phyloP scores from a whole-genome alignment of 345 rosid genomes.

The Syzygium aromaticum region DNA sequence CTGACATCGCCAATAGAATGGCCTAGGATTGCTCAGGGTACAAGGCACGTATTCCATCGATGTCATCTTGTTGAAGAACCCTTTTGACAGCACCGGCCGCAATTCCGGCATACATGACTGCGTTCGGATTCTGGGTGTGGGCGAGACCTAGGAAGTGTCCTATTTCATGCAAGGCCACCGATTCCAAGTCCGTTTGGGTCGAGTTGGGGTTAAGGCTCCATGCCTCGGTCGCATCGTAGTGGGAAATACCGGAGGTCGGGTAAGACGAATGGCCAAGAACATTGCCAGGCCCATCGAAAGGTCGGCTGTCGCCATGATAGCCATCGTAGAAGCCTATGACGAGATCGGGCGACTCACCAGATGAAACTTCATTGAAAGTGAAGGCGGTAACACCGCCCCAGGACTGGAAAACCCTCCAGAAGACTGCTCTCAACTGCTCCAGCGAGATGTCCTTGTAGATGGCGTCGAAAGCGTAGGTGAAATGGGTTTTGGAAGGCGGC shows the following conservation, averaged over 20 bases:
- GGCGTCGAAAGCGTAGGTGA: neutral
- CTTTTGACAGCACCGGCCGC: neutral
- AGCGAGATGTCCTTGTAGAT: neutral
- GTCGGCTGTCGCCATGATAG: neutral
- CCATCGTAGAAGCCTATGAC: constrained; percentile 2
- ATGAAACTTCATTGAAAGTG: neutral
- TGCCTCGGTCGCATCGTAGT: constrained; percentile 17
- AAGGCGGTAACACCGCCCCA: constrained; percentile 13
- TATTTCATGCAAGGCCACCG: constrained; percentile 19
- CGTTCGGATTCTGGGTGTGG: constrained; percentile 2
- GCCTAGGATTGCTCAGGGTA: neutral
- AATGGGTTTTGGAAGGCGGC: neutral
- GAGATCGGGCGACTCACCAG: neutral
- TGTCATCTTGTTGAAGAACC: neutral
- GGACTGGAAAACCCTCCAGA: constrained; percentile 11
- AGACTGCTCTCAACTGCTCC: neutral
- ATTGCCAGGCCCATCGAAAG: constrained; percentile 11
- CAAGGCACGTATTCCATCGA: neutral
- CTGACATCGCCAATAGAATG: neutral
- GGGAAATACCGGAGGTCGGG: neutral
- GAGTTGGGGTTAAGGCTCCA: neutral
- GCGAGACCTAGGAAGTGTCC: constrained; percentile 18
- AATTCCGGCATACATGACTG: constrained; percentile 8
- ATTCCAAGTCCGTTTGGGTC: constrained; percentile 5
- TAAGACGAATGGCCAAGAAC: constrained; percentile 10